Evolutionary conservation across 1,139 yeast species (phyloP), one percentile per base, ranked within the genome.

Genomic region (Hansenula lynferdii): DNA sequence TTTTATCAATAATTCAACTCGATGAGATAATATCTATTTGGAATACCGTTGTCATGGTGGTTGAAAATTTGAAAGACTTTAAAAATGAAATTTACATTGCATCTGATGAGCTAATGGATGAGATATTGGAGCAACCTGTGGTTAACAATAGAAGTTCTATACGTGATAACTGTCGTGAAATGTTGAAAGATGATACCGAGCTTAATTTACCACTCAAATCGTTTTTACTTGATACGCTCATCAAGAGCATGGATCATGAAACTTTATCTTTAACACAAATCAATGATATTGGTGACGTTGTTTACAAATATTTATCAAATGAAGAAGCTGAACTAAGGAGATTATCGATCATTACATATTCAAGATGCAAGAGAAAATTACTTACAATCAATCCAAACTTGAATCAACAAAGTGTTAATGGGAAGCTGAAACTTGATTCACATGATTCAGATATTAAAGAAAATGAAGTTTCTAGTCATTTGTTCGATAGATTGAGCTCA

Each of bases 251-350:
- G 28, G 52, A 49, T 12, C 34, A 26, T 14, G 48, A 43, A 7
- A 29, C 21, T 10, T 29, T 51, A 14, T 19, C 43, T 3, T 20
- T 44, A 19, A 45, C 39, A 37, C 42, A 61, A 25, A 53, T 66
- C 24, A 35, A 34, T 11, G 54, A 55, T 12, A 53, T 70, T 16
- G 72, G 69, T 47, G 47, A 48, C 0, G 50, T 53, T 1, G 51
- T 70, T 12, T 51, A 54, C 31, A 48, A 44, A 11, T 60, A 54
- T 36, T 48, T 72, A 36, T 47, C 54, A 12, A 58, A 61, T 42
- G 55, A 53, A 2, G 64, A 62, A 18, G 70, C 70, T 9, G 70
- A 66, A 29, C 53, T 71, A 8, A 56, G 77, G 44, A 58, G 75
- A 42, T 47, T 54, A 18, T 68, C 69, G 1, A 61, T 70, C 11